A percentile compares a stretch with the other conserved stretches of the same genome.
phyloP scores from a whole-genome alignment of 2,329 filamentous ascomycete genomes.

The Chlorencoelia australis region DNA sequence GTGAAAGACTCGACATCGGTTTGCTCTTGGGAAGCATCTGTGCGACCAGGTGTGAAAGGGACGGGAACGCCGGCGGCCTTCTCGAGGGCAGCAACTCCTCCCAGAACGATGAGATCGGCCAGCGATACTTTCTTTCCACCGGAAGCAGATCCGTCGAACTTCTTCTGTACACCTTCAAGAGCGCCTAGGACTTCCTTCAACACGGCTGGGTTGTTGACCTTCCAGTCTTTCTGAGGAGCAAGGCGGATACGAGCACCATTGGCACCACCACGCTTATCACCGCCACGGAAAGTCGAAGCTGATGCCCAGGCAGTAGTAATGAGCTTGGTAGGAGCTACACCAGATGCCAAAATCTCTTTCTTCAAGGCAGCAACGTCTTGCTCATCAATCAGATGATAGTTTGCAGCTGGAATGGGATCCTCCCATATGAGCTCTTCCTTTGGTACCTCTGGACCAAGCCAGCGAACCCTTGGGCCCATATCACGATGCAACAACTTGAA shows the following conservation, averaged over 20 bases:
- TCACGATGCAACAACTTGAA: slow-evolving; percentile 79
- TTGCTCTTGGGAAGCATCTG: slow-evolving; percentile 60
- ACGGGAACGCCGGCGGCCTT: slow-evolving; percentile 57
- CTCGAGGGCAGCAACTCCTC: slow-evolving; percentile 60
- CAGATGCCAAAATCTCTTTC: slow-evolving; percentile 54
- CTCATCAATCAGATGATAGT: slow-evolving; percentile 50
- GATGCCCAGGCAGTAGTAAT: slow-evolving; percentile 60
- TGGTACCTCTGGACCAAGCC: slow-evolving; percentile 66
- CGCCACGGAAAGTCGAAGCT: slow-evolving; percentile 61
- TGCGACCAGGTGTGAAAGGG: slow-evolving; percentile 64
- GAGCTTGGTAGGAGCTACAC: slow-evolving; percentile 49
- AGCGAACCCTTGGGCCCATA: slow-evolving; percentile 60
- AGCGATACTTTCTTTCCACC: slow-evolving; percentile 63
- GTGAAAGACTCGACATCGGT: slow-evolving; percentile 56
- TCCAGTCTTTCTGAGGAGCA: slow-evolving; percentile 60
- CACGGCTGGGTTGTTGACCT: slow-evolving; percentile 62
- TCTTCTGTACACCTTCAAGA: slow-evolving; percentile 54
- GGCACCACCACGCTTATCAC: slow-evolving; percentile 74
- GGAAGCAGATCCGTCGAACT: slow-evolving; percentile 50
- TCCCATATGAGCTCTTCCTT: slow-evolving; percentile 64
- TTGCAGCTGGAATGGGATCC: slow-evolving; percentile 54
- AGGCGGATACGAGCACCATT: slow-evolving; percentile 73
- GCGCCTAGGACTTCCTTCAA: slow-evolving; percentile 50
- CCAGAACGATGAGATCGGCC: slow-evolving; percentile 71
- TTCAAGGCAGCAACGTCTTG: slow-evolving; percentile 56